Conservation (phyloP, 2,329 filamentous ascomycete genomes). For the Cladosporium sp. region DNA sequence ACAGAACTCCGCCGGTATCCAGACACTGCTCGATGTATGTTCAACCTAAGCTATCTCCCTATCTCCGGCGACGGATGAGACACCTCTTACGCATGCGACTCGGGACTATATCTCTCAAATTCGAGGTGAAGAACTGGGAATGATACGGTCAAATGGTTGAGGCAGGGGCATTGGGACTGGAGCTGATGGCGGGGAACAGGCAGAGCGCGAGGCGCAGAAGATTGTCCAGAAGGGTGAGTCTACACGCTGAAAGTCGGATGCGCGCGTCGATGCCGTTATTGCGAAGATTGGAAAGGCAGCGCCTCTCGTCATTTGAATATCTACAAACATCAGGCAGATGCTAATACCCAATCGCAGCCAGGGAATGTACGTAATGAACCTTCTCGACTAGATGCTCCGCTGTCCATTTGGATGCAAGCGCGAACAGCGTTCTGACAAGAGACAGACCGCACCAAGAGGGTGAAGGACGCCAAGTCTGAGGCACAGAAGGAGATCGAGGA, state of each 20-base stretch:
- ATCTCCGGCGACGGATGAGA: neutral
- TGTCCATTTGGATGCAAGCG: no score
- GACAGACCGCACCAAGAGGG: slow-evolving; percentile 85
- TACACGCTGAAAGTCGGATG: neutral
- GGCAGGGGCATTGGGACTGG: neutral
- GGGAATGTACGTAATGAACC: slow-evolving; percentile 64
- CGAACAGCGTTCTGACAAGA: slow-evolving; percentile 11
- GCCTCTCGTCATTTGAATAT: neutral
- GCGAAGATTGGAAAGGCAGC: neutral
- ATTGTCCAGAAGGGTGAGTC: slow-evolving; percentile 88
- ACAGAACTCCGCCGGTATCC: slow-evolving; percentile 97
- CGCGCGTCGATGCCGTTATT: neutral
- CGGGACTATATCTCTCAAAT: neutral
- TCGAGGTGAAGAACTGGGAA: neutral
- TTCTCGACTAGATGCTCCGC: no score
- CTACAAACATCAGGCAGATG: neutral
- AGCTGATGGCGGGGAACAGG: slow-evolving; percentile 51
- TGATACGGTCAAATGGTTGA: neutral
- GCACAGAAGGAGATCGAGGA: slow-evolving; percentile 97
- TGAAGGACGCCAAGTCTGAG: slow-evolving; percentile 92
- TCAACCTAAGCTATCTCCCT: neutral
- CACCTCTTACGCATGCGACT: neutral
- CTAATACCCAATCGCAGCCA: slow-evolving; percentile 47
- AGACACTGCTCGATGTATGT: slow-evolving; percentile 95
- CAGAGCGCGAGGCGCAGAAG: slow-evolving; percentile 96